phyloP scores from a whole-genome alignment of 768 basidiomycete species.

The Boletus sp. region DNA sequence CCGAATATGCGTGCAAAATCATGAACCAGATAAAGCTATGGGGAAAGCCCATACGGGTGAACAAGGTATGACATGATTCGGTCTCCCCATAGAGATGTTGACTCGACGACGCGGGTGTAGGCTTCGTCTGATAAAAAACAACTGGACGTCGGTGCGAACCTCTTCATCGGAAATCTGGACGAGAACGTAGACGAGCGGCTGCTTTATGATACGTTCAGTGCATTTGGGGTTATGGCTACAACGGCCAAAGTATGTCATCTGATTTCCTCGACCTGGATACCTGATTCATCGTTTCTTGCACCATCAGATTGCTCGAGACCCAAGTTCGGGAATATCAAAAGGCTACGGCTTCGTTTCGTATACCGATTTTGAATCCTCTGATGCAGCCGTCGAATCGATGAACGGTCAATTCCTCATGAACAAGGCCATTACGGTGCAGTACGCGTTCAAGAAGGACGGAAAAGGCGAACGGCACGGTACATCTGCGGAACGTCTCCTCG shows the following conservation, averaged over 20 bases:
- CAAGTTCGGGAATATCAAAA: slow-evolving; percentile 80
- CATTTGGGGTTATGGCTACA: slow-evolving; percentile 90
- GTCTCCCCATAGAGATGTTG: neutral
- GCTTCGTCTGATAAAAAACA: slow-evolving; percentile 98
- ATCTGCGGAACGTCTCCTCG: slow-evolving; percentile 91
- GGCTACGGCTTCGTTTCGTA: slow-evolving; percentile 98
- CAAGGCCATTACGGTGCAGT: slow-evolving; percentile 95
- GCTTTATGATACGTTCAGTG: slow-evolving; percentile 92
- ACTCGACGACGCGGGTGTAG: slow-evolving; percentile 39
- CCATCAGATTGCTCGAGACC: slow-evolving; percentile 87
- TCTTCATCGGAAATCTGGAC: slow-evolving; percentile 95
- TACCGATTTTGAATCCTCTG: slow-evolving; percentile 96
- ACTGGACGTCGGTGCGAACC: slow-evolving; percentile 94
- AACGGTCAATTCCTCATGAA: slow-evolving; percentile 98
- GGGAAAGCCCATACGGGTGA: slow-evolving; percentile 98
- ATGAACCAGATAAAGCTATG: slow-evolving; percentile 99
- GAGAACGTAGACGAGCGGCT: slow-evolving; percentile 92
- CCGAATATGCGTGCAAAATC: slow-evolving; percentile 99
- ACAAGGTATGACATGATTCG: slow-evolving; percentile 69
- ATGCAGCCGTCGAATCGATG: slow-evolving; percentile 96
- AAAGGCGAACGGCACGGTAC: slow-evolving; percentile 98
- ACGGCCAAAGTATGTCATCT: slow-evolving; percentile 65
- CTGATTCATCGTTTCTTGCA: neutral
- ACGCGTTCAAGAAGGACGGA: slow-evolving; percentile 99
- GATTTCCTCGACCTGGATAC: neutral